phyloP scores from a whole-genome alignment of 208 protist genomes.

The Leishmania arabica region DNA sequence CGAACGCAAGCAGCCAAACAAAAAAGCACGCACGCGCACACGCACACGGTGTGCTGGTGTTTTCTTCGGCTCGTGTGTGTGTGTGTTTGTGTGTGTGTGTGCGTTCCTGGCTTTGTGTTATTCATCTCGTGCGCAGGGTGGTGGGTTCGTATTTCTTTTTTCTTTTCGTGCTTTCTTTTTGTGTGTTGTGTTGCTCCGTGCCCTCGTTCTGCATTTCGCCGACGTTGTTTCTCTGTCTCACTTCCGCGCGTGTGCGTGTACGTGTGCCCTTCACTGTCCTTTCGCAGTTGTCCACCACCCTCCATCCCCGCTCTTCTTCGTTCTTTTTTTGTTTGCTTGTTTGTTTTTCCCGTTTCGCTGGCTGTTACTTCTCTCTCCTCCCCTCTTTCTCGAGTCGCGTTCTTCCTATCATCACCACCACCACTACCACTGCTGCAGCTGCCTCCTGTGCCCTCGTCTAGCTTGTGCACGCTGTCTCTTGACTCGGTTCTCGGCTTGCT shows the following conservation, averaged over 20 bases:
- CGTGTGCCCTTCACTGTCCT: not conserved
- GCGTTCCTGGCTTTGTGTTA: not conserved
- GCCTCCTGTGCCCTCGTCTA: not conserved
- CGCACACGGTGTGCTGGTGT: not conserved
- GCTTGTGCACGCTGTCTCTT: conserved; percentile 2
- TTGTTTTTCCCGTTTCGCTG: not conserved
- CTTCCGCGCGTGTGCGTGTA: not conserved
- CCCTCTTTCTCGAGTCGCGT: not conserved
- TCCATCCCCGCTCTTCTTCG: not conserved
- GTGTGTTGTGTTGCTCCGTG: not conserved
- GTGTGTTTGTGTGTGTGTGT: not conserved
- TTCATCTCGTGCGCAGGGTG: not conserved
- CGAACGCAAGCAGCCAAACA: not conserved
- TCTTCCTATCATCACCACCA: not conserved
- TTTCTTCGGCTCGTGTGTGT: not conserved
- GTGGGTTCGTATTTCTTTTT: not conserved
- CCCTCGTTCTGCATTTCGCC: not conserved
- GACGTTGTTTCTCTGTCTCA: not conserved
- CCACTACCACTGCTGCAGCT: conserved; percentile 1
- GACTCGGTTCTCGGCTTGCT: not conserved
- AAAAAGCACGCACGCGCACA: not conserved
- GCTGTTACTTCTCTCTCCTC: not conserved
- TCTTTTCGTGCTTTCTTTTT: not conserved
- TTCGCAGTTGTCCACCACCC: not conserved
- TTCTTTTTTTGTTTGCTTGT: not conserved